Conservation (phyloP, 345 rosid genomes). For the Salix koriyanagi region DNA sequence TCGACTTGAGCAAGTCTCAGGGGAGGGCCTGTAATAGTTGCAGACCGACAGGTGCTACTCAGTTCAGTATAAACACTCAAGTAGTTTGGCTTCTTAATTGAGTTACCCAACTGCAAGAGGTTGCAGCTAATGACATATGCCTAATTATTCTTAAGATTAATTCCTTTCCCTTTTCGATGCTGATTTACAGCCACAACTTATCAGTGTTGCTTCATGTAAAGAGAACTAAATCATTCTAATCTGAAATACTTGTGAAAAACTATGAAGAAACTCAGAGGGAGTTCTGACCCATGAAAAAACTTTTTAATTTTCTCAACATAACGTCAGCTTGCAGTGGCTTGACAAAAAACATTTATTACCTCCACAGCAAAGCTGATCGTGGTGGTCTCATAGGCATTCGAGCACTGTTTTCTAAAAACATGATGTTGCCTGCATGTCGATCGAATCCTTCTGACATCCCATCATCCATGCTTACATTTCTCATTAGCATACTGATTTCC, state of each 20-base stretch:
- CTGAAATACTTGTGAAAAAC: background rate
- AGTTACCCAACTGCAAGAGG: too few species aligned
- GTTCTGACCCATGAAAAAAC: background rate
- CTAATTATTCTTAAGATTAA: background rate
- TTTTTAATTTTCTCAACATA: background rate
- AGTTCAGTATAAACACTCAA: background rate
- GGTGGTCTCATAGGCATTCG: slow-evolving; percentile 59
- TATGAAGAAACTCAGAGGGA: background rate
- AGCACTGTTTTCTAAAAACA: slow-evolving; percentile 48
- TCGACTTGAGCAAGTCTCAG: background rate
- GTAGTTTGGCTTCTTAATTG: background rate
- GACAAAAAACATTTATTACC: slow-evolving; percentile 43
- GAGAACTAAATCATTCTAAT: background rate
- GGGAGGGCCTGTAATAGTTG: background rate
- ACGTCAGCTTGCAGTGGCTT: background rate
- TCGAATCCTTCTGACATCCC: slow-evolving; percentile 42
- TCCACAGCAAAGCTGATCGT: slow-evolving; percentile 88
- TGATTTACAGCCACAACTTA: background rate
- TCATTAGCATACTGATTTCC: slow-evolving; percentile 65
- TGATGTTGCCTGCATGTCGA: slow-evolving; percentile 37
- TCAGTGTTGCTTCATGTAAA: background rate
- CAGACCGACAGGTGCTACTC: background rate
- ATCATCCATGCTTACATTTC: slow-evolving; percentile 54
- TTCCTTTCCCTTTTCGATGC: background rate
- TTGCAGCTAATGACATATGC: background rate